Percentiles rank a stretch among this genome's conserved stretches.
phyloP scores from a whole-genome alignment of 495 filamentous ascomycete genomes.

The Podospora comata region DNA sequence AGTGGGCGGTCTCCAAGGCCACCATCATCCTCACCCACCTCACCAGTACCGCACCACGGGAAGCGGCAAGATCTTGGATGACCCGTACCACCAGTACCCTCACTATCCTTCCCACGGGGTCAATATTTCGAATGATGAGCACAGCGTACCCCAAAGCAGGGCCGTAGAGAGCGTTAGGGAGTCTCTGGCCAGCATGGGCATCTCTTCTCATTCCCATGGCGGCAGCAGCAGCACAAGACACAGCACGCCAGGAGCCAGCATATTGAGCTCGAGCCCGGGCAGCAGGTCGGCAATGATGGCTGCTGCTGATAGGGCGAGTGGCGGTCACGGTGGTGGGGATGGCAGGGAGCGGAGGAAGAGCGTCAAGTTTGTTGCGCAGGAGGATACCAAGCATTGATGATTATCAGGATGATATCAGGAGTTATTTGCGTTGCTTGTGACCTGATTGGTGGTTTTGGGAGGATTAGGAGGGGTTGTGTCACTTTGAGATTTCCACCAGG shows the following conservation, averaged over 20 bases:
- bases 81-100: background rate
- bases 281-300: constrained; percentile 14
- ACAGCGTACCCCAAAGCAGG: constrained; percentile 49
- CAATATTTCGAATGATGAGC: constrained; percentile 30
- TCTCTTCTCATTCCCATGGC: background rate
- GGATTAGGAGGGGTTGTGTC: background rate
- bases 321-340: background rate
- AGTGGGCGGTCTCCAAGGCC: background rate
- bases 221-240: constrained; percentile 9
- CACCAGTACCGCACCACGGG: constrained; percentile 25
- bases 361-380: constrained; percentile 48
- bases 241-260: constrained; percentile 23
- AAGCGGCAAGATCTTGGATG: constrained; percentile 11
- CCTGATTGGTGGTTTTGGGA: background rate
- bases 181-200: constrained; percentile 27
- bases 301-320: constrained; percentile 25
- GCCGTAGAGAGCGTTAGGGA: constrained; percentile 54
- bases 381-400: constrained; percentile 16
- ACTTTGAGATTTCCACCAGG: background rate
- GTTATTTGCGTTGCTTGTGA: background rate
- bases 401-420: background rate
- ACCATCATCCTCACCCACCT: background rate
- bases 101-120: constrained; percentile 4
- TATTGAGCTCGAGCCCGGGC: constrained; percentile 47
- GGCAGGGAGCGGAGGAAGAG: constrained; percentile 49